These are phyloP conservation scores for Trichoderma guizhouense DNA, from an alignment of 2,329 filamentous ascomycete species.

Conservation along the genomic window DNA sequence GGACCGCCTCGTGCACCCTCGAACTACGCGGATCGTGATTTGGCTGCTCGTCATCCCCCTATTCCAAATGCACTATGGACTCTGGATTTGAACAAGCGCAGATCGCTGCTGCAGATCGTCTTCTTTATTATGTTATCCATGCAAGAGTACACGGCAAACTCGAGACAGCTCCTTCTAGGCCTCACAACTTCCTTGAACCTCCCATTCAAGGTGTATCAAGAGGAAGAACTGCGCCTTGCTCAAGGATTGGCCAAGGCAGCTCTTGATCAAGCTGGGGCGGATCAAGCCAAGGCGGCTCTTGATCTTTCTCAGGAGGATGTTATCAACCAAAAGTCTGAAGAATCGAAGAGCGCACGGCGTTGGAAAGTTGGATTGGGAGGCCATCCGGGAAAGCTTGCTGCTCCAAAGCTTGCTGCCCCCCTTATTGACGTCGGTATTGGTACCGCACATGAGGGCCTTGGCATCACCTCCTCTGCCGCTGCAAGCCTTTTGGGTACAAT, in stretches of 20 bases:
- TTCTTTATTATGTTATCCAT: conserved; percentile 72
- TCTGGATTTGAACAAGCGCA: conserved; percentile 58
- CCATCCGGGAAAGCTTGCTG: conserved; percentile 63
- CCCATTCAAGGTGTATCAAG: conserved; percentile 58
- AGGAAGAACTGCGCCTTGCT: conserved; percentile 73
- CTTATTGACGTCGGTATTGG: conserved; percentile 77
- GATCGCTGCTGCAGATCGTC: conserved; percentile 67
- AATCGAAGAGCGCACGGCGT: conserved; percentile 61
- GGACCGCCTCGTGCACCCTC: conserved; percentile 41
- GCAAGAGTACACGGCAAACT: conserved; percentile 72
- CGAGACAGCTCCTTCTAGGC: conserved; percentile 67
- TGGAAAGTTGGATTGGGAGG: conserved; percentile 63
- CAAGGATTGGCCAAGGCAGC: conserved; percentile 71
- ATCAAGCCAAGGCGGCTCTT: conserved; percentile 70
- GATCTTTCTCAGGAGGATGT: conserved; percentile 33
- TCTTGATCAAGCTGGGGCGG: conserved; percentile 41
- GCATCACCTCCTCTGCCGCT: conserved; percentile 69
- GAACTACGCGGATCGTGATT: conserved; percentile 44
- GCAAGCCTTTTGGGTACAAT: conserved; percentile 77
- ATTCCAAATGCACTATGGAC: conserved; percentile 58
- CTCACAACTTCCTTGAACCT: conserved; percentile 70
- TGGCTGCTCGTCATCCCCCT: conserved; percentile 54
- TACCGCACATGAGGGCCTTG: conserved; percentile 71
- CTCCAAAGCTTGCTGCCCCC: conserved; percentile 73
- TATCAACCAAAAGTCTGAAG: conserved; percentile 46